Evolutionary conservation across 83 land plant species (phyloP).

Genomic region (Picea engelmannii): DNA sequence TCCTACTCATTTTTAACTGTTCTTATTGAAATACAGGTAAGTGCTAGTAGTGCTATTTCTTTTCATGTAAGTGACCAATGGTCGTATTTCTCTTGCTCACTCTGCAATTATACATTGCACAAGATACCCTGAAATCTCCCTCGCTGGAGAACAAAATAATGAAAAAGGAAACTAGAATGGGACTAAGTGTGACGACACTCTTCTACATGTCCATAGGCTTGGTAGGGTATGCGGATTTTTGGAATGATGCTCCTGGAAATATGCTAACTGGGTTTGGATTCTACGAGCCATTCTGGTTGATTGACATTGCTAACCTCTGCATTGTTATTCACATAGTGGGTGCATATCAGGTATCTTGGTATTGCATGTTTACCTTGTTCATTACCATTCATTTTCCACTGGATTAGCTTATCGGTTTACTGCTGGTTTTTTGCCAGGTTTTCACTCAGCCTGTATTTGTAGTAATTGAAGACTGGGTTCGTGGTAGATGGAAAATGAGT

Average conservation of each 20-base stretch:
- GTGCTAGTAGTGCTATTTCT: not conserved
- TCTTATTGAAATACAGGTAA: slow-evolving; percentile 24
- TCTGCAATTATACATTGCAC: too few relatives aligned
- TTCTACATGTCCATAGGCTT: too few relatives aligned
- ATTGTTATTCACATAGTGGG: slow-evolving; percentile 37
- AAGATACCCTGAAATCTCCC: too few relatives aligned
- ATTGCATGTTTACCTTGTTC: not conserved
- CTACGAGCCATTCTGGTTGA: slow-evolving; percentile 29
- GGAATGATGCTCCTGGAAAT: slow-evolving; percentile 19
- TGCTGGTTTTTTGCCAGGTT: slow-evolving; percentile 16
- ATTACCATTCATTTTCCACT: too few relatives aligned
- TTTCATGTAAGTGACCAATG: too few relatives aligned
- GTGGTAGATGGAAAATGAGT: slow-evolving; percentile 4
- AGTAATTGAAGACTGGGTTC: slow-evolving; percentile 6
- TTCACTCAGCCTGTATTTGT: slow-evolving; percentile 23
- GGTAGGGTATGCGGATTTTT: not conserved
- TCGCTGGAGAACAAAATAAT: slow-evolving; percentile 2
- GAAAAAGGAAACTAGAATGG: slow-evolving; percentile 31
- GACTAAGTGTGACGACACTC: not conserved
- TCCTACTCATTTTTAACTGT: too few relatives aligned
- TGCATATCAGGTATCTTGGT: slow-evolving; percentile 33
- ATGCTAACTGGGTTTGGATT: slow-evolving; percentile 25
- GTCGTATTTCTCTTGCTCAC: too few relatives aligned
- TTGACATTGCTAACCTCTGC: slow-evolving; percentile 10
- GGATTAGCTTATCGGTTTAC: not conserved